phyloP scores from a whole-genome alignment of 106 monocot genomes.

The Phalaenopsis aphrodite region DNA sequence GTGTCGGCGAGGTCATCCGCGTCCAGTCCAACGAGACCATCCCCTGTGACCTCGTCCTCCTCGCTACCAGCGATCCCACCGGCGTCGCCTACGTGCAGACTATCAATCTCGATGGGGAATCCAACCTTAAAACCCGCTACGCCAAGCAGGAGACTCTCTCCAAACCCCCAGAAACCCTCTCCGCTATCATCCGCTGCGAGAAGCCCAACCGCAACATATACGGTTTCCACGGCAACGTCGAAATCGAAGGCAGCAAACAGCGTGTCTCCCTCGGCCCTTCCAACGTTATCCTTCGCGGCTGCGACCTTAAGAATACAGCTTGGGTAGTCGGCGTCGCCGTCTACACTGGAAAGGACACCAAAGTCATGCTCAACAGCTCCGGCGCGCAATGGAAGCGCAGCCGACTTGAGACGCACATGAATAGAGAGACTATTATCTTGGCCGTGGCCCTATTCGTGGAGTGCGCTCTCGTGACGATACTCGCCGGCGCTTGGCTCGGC shows the following conservation, averaged over 20 bases:
- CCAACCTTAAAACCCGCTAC: constrained; percentile 65
- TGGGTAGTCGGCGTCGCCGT: constrained; percentile 72
- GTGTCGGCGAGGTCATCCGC: constrained; percentile 58
- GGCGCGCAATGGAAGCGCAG: constrained; percentile 69
- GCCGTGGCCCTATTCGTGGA: constrained; percentile 36
- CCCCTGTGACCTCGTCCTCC: constrained; percentile 61
- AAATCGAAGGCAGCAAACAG: constrained; percentile 24
- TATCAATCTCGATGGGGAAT: constrained; percentile 69
- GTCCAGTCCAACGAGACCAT: constrained; percentile 40
- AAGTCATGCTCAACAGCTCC: constrained; percentile 85
- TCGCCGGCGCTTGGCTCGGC: constrained; percentile 53
- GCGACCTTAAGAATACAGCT: constrained; percentile 70
- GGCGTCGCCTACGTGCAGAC: constrained; percentile 68
- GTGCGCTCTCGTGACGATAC: constrained; percentile 31
- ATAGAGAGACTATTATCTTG: constrained; percentile 54
- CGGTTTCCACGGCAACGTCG: constrained; percentile 48
- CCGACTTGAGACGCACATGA: constrained; percentile 70
- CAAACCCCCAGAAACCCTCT: not conserved
- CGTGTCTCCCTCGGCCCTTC: constrained; percentile 40
- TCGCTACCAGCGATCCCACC: constrained; percentile 51
- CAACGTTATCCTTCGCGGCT: constrained; percentile 52
- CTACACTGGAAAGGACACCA: constrained; percentile 69
- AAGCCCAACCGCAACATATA: constrained; percentile 56
- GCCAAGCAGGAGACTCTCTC: constrained; percentile 49
- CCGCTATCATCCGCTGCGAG: constrained; percentile 36